These are phyloP conservation scores for Thalassiosira livingstoniorum DNA, from an alignment of 352 stramenopile species.

Conservation along the genomic window DNA sequence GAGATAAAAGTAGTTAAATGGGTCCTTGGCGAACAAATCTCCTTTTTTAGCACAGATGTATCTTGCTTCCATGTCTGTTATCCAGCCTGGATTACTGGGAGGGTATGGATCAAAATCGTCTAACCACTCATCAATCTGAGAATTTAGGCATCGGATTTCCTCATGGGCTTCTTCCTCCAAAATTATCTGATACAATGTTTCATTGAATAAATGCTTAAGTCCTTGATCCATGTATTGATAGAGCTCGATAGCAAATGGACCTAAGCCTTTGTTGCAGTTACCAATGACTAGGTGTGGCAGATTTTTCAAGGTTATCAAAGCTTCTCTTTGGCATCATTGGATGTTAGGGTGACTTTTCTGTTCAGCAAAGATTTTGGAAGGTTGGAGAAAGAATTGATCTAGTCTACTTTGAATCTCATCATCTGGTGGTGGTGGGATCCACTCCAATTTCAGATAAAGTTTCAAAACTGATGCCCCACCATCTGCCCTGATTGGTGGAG, in stretches of 20 bases:
- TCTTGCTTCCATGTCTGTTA: background rate
- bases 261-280: constrained; percentile 12
- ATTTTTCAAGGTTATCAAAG: background rate
- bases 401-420: background rate
- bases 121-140: constrained; percentile 12
- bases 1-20: constrained; percentile 10
- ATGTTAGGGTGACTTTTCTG: constrained; percentile 1
- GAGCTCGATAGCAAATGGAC: constrained; percentile 12
- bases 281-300: constrained; percentile 9
- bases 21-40: constrained; percentile 8
- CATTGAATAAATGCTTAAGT: constrained; percentile 3
- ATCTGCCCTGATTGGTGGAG: background rate
- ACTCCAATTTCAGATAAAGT: background rate
- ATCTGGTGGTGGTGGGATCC: background rate
- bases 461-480: background rate
- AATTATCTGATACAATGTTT: constrained; percentile 4
- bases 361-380: background rate
- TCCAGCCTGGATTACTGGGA: too few species aligned
- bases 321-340: constrained; percentile 4
- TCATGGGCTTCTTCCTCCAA: constrained; percentile 8
- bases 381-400: background rate
- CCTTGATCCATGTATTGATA: constrained; percentile 19
- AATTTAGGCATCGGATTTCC: background rate
- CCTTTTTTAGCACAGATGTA: background rate
- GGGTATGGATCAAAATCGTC: background rate